Percentiles rank a stretch among this genome's conserved stretches.
phyloP scores from a whole-genome alignment of 345 rosid species.

The Aurinia saxatilis region DNA sequence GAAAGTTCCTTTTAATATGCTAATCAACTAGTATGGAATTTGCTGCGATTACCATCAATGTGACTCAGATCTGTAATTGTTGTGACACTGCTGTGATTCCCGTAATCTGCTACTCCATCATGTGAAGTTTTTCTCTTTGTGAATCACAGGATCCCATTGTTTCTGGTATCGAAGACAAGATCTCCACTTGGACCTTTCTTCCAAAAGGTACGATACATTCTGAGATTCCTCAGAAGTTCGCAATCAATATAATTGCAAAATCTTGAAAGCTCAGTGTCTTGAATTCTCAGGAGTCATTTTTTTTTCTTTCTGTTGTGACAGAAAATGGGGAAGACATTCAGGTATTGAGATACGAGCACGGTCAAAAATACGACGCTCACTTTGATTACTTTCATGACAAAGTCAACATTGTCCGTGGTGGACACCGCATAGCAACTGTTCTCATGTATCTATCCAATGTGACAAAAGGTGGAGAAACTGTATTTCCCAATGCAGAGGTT shows the following conservation, averaged over 20 bases:
- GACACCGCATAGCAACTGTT: conserved; percentile 85
- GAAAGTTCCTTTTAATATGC: neutral
- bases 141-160: conserved; percentile 70
- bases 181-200: conserved; percentile 91
- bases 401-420: conserved; percentile 89
- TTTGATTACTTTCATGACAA: conserved; percentile 83
- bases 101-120: neutral
- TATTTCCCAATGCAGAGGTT: conserved; percentile 87
- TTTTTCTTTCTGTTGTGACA: conserved; percentile 23
- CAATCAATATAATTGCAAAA: neutral
- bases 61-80: neutral
- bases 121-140: conserved; percentile 10
- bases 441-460: conserved; percentile 90
- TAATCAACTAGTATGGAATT: neutral
- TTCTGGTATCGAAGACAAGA: conserved; percentile 86
- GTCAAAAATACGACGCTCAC: conserved; percentile 90
- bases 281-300: conserved; percentile 7
- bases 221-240: neutral
- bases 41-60: neutral
- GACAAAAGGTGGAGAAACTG: conserved; percentile 91
- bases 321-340: conserved; percentile 96
- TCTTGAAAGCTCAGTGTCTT: neutral
- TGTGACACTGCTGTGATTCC: neutral
- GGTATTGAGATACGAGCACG: conserved; percentile 78
- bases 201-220: conserved; percentile 60